These are phyloP conservation scores for Coffea canephora DNA, from an alignment of 257 asterid genomes.

Conservation along the genomic window DNA sequence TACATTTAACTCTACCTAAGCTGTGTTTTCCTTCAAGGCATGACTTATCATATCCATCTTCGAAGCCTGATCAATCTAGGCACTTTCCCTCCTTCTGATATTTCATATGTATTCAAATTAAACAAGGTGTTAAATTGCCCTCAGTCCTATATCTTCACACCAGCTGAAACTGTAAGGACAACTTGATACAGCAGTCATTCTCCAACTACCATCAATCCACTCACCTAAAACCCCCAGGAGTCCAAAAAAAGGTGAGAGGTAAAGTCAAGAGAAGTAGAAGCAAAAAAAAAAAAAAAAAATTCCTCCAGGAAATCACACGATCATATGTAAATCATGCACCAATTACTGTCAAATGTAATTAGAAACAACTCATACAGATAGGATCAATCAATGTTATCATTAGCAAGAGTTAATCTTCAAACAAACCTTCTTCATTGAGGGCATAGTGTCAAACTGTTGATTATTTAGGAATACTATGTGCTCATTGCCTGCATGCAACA, in stretches of 20 bases:
- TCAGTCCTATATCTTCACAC: background rate
- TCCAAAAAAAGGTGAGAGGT: background rate
- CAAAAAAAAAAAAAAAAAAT: background rate
- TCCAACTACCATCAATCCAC: background rate
- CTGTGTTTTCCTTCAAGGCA: background rate
- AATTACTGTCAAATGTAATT: background rate
- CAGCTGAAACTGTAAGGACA: background rate
- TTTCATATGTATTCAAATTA: background rate
- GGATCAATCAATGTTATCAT: background rate
- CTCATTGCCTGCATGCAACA: constrained; percentile 12
- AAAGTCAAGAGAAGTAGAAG: background rate
- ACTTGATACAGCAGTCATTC: background rate
- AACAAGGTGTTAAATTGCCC: background rate
- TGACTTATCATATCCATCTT: background rate
- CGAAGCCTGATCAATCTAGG: background rate
- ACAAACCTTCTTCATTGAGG: constrained; percentile 19
- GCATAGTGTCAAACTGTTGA: constrained; percentile 18
- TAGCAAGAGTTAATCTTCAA: background rate
- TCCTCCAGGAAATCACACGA: background rate
- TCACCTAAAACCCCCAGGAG: background rate
- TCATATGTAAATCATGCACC: background rate
- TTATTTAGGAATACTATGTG: constrained; percentile 11
- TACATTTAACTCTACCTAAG: background rate
- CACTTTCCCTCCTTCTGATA: background rate
- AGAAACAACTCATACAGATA: background rate